These are phyloP conservation scores for Verticillium isaacii DNA, from an alignment of 2,329 filamentous ascomycete genomes.

Conservation along the genomic window DNA sequence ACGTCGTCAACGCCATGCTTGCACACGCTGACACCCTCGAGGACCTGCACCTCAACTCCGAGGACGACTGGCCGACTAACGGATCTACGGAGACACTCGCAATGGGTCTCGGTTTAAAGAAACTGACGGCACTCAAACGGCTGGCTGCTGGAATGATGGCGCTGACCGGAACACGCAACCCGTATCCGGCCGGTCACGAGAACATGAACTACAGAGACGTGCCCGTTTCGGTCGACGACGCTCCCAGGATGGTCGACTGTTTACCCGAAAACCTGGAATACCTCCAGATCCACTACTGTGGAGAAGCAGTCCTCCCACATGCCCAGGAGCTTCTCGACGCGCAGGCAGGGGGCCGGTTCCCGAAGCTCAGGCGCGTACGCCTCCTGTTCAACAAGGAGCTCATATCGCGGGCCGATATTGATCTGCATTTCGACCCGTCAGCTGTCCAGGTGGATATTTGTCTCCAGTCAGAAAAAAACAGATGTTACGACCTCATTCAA, in stretches of 20 bases:
- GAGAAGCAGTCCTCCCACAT: conserved; percentile 2
- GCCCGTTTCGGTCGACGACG: neutral
- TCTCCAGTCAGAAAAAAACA: neutral
- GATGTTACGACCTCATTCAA: neutral
- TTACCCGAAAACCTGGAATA: conserved; percentile 6
- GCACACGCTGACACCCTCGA: conserved; percentile 5
- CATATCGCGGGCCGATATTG: neutral
- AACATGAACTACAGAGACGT: neutral
- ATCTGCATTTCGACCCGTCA: neutral
- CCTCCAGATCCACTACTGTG: conserved; percentile 9
- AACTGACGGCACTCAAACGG: neutral
- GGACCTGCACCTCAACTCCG: conserved; percentile 7
- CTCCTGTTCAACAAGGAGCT: neutral
- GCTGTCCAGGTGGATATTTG: neutral
- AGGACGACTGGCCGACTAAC: conserved; percentile 3
- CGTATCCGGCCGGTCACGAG: neutral
- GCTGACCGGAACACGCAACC: neutral
- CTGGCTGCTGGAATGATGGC: neutral
- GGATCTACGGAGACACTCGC: neutral
- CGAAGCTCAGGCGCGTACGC: neutral
- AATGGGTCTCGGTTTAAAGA: neutral
- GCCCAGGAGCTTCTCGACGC: conserved; percentile 4
- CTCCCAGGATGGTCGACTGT: conserved; percentile 2
- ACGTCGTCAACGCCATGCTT: conserved; percentile 5
- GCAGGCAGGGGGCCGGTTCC: neutral